Percentiles rank a stretch among this genome's conserved stretches.
These are phyloP conservation scores for Syzygium syzygioides DNA, from an alignment of 441 rosid species.

Conservation along the genomic window DNA sequence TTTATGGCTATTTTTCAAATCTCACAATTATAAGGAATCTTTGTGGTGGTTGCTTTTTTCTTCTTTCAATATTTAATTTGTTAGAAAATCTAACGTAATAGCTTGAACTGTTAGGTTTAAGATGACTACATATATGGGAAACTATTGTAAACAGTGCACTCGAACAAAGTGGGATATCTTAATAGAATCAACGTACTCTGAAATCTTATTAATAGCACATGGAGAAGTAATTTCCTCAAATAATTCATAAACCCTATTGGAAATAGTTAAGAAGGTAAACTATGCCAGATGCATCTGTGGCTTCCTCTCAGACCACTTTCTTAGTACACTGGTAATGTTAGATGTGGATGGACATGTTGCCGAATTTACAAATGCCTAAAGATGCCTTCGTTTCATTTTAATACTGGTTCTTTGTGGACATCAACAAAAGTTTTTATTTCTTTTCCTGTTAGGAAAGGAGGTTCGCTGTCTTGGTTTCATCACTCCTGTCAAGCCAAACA, in stretches of 20 bases:
- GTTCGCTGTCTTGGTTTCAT: slow-evolving; percentile 74
- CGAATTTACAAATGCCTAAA: not conserved
- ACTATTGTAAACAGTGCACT: not conserved
- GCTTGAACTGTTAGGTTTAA: not conserved
- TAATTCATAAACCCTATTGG: not conserved
- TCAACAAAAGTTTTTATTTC: not conserved
- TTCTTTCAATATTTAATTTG: not conserved
- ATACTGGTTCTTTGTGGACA: not conserved
- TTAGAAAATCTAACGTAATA: not conserved
- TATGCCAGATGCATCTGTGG: not conserved
- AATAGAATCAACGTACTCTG: not conserved
- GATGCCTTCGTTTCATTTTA: not conserved
- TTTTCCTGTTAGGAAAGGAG: slow-evolving; percentile 62
- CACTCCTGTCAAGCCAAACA: slow-evolving; percentile 94
- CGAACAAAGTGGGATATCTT: not conserved
- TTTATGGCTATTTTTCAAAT: not conserved
- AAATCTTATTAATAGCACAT: not conserved
- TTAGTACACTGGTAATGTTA: not conserved
- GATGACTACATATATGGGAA: not conserved
- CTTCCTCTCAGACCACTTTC: not conserved
- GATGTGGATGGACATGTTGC: not conserved
- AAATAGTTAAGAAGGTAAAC: not conserved
- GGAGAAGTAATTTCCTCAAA: not conserved
- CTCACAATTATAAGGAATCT: not conserved
- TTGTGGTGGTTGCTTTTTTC: not conserved